Percentiles rank a stretch among this genome's conserved stretches.
Evolutionary conservation across 768 basidiomycete species (phyloP).

Genomic region (Hericium erinaceus): DNA sequence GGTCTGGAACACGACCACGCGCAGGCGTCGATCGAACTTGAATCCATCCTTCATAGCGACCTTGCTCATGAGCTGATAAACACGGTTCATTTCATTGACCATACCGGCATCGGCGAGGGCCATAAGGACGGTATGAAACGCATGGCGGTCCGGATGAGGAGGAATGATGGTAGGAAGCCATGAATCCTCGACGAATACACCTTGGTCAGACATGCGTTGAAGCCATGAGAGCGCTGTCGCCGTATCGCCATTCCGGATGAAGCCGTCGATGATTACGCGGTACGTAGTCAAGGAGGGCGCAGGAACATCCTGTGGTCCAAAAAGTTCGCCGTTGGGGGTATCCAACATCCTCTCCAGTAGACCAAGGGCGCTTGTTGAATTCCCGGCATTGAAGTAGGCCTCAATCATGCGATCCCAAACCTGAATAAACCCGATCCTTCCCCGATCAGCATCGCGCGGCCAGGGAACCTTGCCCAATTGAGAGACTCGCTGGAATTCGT

Average conservation of each 20-base stretch:
- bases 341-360: conserved; percentile 68
- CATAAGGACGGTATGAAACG: conserved; percentile 56
- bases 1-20: conserved; percentile 38
- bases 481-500: conserved; percentile 41
- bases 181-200: conserved; percentile 22
- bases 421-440: conserved; percentile 28
- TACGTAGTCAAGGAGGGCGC: conserved; percentile 56
- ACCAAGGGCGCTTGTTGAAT: conserved; percentile 52
- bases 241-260: conserved; percentile 52
- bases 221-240: conserved; percentile 65
- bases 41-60: conserved; percentile 25
- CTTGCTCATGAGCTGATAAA: conserved; percentile 34
- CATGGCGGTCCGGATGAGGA: conserved; percentile 40
- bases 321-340: conserved; percentile 23
- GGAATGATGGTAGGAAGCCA: conserved; percentile 35
- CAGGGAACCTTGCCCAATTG: conserved; percentile 29
- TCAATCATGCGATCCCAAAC: conserved; percentile 74
- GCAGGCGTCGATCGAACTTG: conserved; percentile 4
- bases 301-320: conserved; percentile 36
- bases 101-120: conserved; percentile 40
- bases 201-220: conserved; percentile 45
- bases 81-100: conserved; percentile 44
- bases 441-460: conserved; percentile 13
- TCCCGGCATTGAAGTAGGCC: conserved; percentile 56
- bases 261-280: conserved; percentile 53